Evolutionary conservation across 495 filamentous ascomycete species (phyloP), one percentile per base, ranked within the genome.

Genomic region (Xylaria scruposa): DNA sequence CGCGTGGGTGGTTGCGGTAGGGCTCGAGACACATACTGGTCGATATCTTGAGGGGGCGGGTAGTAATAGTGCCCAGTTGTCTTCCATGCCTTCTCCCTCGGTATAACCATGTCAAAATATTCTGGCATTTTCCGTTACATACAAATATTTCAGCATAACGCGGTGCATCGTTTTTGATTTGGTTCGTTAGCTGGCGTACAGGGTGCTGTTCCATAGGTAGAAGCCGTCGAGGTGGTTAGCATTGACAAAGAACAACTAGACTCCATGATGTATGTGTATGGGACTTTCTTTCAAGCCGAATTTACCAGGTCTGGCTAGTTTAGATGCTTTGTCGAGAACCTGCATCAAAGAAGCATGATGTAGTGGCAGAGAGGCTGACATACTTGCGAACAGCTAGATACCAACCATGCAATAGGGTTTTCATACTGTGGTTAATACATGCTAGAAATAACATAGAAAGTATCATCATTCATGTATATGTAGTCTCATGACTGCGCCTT

Each of bases 91-190:
- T 67, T 24, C 24, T 29, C 62, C 42, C 29, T 19, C 26, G 17
- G 17, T 19, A 40, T n/a, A 31, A 53, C 40, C 24, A 31, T 51
- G 38, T 65, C 49, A 31, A 66, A 40, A 15, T 42, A 26, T 6
- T 67, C 70, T 60, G 70, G 29, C 70, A 71, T 71, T n/a, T 59
- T 60, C 26, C 51, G 40, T 19, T 40, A 29, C 17, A 8, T 36
- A 46, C 12, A 51, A 21, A 51, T 40, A 15, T 49, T 56, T 26
- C 44, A 53, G 40, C 40, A 63, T 54, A 33, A 36, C 13, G 0
- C 2, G 24, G 24, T 56, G 46, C 24, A 36, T 47, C 47, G n/a
- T 21, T 53, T 53, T 42, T 51, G n/a, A 40, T 13, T 17, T 47
- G 24, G 8, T 29, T 46, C 49, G 4, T 44, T 36, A 15, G 49